A percentile compares a stretch with the other conserved stretches of the same genome.
Evolutionary conservation across 2,329 filamentous ascomycete species (phyloP).

Genomic region (Ciborinia camelliae): DNA sequence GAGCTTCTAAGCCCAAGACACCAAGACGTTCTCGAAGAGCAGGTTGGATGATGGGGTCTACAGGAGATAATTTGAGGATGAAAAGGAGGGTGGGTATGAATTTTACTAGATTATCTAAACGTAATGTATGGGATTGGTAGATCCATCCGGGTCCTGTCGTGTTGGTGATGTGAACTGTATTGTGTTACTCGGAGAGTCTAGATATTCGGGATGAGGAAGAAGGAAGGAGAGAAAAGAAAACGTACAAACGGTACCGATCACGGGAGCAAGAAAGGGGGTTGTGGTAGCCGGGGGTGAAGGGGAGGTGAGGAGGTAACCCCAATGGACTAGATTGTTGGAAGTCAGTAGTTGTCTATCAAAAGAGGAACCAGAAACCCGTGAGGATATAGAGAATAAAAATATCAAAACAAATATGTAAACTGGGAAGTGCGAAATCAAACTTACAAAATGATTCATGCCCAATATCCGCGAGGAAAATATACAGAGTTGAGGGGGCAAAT

Average conservation of each 20-base stretch:
- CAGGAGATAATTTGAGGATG: neutral
- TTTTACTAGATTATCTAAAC: neutral
- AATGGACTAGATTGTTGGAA: neutral
- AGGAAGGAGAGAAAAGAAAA: neutral
- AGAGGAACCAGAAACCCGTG: too few species aligned
- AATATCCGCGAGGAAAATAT: constrained; percentile 2
- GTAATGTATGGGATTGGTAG: constrained; percentile 3
- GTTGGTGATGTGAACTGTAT: constrained; percentile 3
- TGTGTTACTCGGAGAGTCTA: neutral
- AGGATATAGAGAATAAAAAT: neutral
- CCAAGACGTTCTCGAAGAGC: neutral
- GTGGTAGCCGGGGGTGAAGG: neutral
- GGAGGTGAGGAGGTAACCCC: neutral
- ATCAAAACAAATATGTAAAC: too few species aligned
- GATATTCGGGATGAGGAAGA: too few species aligned
- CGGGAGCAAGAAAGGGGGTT: constrained; percentile 7
- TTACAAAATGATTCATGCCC: neutral
- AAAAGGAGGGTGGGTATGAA: constrained; percentile 12
- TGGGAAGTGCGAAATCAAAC: neutral
- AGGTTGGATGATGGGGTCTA: neutral
- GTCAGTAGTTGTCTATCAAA: neutral
- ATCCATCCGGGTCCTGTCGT: neutral
- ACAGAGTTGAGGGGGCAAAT: neutral
- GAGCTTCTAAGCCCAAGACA: neutral
- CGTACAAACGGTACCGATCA: constrained; percentile 1